Base-by-base conservation (phyloP, 2,329 filamentous ascomycete genomes). In the Lachnellula suecica region DNA sequence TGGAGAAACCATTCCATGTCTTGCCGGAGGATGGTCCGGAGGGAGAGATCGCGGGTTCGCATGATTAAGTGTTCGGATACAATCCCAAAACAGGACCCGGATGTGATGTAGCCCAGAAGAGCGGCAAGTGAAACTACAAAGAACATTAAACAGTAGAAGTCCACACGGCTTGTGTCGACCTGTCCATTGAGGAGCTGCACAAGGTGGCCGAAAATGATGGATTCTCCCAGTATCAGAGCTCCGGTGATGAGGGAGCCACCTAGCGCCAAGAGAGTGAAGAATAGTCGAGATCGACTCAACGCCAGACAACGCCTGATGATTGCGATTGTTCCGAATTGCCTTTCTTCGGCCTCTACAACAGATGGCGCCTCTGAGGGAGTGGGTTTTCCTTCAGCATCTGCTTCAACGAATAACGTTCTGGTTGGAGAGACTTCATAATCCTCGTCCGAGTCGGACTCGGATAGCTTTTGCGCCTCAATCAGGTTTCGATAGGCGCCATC, bases 1-100 rank as follows among this genome's bases (percentile, higher is more conserved):
- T 84, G 83, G 63, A 89, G 82, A 61, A 90, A 87, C 87, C 86
- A 91, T 53, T 86, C 77, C 44, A 88, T 71, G 55, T 84, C 82
- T 67, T 89, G 85, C 53, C 82, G 74, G 46, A 88, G 78, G 1
- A 89, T 69, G 0, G 85, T 82, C 2, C 83, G 78, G 64, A 89
- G 81, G 0, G 83, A 85, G 1, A 86, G 68, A 2, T 86, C 78
- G 47, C 85, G 77, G 9, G 87, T 78, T 41, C 75, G 79, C 65
- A 83, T 85, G 1, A 89, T 72, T 1, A 88, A 70, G 56, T 84
- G 81, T 64, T 90, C 85, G 0, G 85, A 81, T 0, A 83, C 74
- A 52, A 74, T 72, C 2, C 82, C 82, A 57, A 72, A 81, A 22
- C 71, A 69, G 1, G 73, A 74, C 68, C 75, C 78, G 44, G 82